Base-by-base conservation (phyloP, 106 monocot genomes). In the Xerophyta viscosa region DNA sequence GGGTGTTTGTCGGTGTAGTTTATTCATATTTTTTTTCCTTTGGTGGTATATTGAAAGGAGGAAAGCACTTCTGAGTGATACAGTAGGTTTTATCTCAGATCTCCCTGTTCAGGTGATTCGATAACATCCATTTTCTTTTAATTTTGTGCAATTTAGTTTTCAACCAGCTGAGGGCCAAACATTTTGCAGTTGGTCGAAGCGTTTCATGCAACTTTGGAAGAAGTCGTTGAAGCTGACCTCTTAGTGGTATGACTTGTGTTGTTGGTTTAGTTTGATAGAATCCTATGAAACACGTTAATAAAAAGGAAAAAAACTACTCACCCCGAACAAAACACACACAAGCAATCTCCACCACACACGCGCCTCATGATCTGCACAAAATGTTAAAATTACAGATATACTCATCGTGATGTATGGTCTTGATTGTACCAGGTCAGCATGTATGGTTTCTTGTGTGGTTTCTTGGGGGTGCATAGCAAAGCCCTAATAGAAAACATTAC, bases 191-290 rank as follows among this genome's bases (percentile, higher is more conserved):
- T 98, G 56, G 83, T 98, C n/a, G 96, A 98, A 74, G 96, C 96
- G 33, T 98, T 98, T 77, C 96, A 90, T 79, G 96, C 96, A 48
- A 98, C 96, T 24, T 62, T 98, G 45, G 96, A 98, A 82, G 96
- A 98, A 77, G 89, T 98, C 13, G 89, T 90, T 15, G 89, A 98
- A 66, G 96, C 96, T 60, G 96, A 98, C 51, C 66, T 98, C 46
- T 61, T 98, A 66, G 78, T 98, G 88, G 96, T 98, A 86, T 39
- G 65, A 31, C 6, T 51, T 33, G 11, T 39, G 39, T 39, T 12
- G 2, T 39, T 39, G 6, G 10, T 1, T 39, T 39, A 1, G 1
- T 12, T 39, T 7, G 10, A 39, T 2, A 3, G 10, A 7, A 39
- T 39, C 39, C 10, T 15, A 12, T 39, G 10, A 8, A 39, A 8